Evolutionary conservation across 2,329 filamentous ascomycete species (phyloP), one percentile per base, ranked within the genome.

Genomic region (Neopestalotiopsis sp.): DNA sequence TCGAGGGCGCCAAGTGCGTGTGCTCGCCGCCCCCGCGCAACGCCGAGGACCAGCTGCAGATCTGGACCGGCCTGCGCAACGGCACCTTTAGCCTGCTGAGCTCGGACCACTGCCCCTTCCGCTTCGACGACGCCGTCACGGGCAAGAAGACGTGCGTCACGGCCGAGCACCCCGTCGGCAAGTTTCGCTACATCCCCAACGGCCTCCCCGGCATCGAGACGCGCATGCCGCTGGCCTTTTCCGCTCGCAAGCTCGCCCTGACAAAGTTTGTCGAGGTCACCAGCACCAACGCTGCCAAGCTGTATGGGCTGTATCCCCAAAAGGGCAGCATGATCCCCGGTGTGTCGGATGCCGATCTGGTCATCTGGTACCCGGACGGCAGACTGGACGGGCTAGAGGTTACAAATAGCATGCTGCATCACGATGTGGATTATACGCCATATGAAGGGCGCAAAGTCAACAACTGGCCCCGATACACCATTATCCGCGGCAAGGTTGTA

Each of bases 401-500:
- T 68, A 85, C 78, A 56, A 89, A 90, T 72, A 79, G 80, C 7
- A 85, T 86, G 78, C 75, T 91, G 71, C 88, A 91, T 76, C 89
- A 91, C 74, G 83, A 87, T 70, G 85, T 89, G 2, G 88, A 91
- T 73, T 90, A 91, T 73, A 90, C 88, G 9, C 88, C 89, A 0
- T 91, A 87, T 72, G 88, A 91, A 74, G 88, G 88, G 0, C 82
- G 81, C 63, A 79, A 74, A n/a, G 74, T 91, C 56, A 82, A 81
- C 34, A 88, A 91, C 68, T 91, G 89, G 89, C 89, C 89, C 12
- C 81, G 89, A 24, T 90, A 87, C 73, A 90, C 88, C 0, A 80
- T 91, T 7, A 71, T 91, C 57, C 78, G 89, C 67, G 89, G 89
- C 0, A 78, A 86, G 70, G 82, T 91, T 0, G 85, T 90, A 1